Evolutionary conservation across 306 rosid species (phyloP).

Genomic region (Cajanus cajan): DNA sequence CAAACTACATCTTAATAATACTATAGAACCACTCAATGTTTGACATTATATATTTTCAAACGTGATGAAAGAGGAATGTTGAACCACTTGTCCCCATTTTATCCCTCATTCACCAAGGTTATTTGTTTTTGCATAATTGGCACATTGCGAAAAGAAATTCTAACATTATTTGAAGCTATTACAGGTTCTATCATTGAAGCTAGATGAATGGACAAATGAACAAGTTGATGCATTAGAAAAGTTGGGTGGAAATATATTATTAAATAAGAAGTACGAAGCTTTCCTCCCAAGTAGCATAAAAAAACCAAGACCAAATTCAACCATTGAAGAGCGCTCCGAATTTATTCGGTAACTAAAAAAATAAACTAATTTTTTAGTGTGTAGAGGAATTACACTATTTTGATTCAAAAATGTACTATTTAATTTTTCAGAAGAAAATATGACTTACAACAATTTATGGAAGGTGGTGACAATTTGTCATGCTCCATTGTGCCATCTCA

Average conservation of each 20-base stretch:
- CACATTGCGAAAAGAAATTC: background rate
- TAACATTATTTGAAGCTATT: conserved; percentile 22
- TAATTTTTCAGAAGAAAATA: conserved; percentile 75
- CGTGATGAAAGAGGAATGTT: background rate
- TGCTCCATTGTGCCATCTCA: conserved; percentile 47
- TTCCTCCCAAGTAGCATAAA: conserved; percentile 45
- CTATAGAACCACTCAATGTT: background rate
- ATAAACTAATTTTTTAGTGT: background rate
- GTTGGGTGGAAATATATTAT: conserved; percentile 67
- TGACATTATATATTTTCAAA: background rate
- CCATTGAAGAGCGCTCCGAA: conserved; percentile 70
- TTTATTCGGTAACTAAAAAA: conserved; percentile 64
- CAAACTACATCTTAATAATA: too few species aligned
- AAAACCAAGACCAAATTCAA: conserved; percentile 74
- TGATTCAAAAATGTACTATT: conserved; percentile 22
- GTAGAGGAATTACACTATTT: background rate
- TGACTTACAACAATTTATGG: conserved; percentile 56
- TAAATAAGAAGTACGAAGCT: conserved; percentile 81
- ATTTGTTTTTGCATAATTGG: background rate
- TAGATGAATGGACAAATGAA: conserved; percentile 89
- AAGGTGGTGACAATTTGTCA: conserved; percentile 26
- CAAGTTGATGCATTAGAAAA: conserved; percentile 61
- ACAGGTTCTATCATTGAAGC: conserved; percentile 86
- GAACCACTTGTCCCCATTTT: background rate
- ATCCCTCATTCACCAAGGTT: background rate